Evolutionary conservation across 371 early-diverging fungal species (phyloP), one percentile per base, ranked within the genome.

Genomic region (Saksenaea vasiformis): DNA sequence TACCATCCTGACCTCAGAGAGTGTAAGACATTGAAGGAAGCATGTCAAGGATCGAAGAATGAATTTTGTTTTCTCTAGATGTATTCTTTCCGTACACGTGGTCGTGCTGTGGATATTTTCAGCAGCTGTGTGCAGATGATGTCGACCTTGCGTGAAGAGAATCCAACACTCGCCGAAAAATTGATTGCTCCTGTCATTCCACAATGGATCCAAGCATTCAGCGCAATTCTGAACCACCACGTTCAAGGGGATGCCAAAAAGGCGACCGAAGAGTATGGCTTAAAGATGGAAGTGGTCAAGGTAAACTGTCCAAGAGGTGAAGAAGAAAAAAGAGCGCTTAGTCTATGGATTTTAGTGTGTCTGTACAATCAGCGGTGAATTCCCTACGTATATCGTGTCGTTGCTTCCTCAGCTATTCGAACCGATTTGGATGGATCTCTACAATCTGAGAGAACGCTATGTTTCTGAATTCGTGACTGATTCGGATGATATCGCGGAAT

Each of bases 81-180:
- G 22, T 87, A 92, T 64, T 82, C 85, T 10, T 83, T 86, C 39
- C 85, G 84, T 55, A 90, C 93, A 7, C 85, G 95, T 27, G 89
- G 88, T 13, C 84, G 93, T 39, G 90, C 95, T 3, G 90, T 93
- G 14, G 77, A 85, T 22, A 91, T 96, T 44, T 91, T 95, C 68
- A 83, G 86, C 38, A 93, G 91, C 64, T 91, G 93, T 61, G 75
- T 95, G 15, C 91, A 95, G 62, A 91, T 93, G 83, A 67, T 94
- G 28, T 83, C 86, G 54, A 90, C 86, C 54, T 85, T 95, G 60
- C 86, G 93, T 56, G 89, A 86, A 37, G 90, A 89, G 54, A 89
- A 91, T 62, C 90, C 90, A 1, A 75, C 81, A 4, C 84, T 85
- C n/a, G 86, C 88, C 3, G 83, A 87, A 34, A 78, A 83, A 2